Percentiles rank a stretch among this genome's conserved stretches.
Evolutionary conservation across 2,329 filamentous ascomycete genomes (phyloP).

Genomic region (Aureobasidium leucospermi): DNA sequence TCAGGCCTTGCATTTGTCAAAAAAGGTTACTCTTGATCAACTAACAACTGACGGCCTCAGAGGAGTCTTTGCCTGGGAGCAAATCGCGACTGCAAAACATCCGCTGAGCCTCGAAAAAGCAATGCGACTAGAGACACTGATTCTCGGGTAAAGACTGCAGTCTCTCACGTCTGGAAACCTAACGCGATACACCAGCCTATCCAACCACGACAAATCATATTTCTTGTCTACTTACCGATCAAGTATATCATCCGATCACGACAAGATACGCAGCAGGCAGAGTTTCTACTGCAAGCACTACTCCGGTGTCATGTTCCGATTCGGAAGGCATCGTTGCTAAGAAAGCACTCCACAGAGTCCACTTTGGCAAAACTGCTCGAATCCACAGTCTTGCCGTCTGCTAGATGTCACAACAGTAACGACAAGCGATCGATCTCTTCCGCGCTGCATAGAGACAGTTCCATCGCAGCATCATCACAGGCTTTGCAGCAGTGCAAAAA

Average conservation of each 20-base stretch:
- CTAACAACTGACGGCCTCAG: neutral
- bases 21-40: neutral
- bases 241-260: too few species aligned
- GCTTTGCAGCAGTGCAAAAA: neutral
- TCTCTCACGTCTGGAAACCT: too few species aligned
- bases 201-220: too few species aligned
- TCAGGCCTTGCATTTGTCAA: conserved; percentile 1
- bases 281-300: too few species aligned
- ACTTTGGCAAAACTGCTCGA: too few species aligned
- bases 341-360: too few species aligned
- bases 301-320: too few species aligned
- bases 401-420: neutral
- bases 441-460: neutral
- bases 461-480: neutral
- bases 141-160: too few species aligned
- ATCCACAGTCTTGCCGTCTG: neutral
- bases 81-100: neutral
- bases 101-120: neutral
- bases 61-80: neutral
- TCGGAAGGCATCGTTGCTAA: too few species aligned
- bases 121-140: neutral
- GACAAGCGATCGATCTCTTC: neutral
- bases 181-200: too few species aligned
- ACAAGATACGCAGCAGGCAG: too few species aligned
- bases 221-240: too few species aligned